A percentile compares a stretch with the other conserved stretches of the same genome.
phyloP scores from a whole-genome alignment of 768 basidiomycete genomes.

The Lactifluus volemus region DNA sequence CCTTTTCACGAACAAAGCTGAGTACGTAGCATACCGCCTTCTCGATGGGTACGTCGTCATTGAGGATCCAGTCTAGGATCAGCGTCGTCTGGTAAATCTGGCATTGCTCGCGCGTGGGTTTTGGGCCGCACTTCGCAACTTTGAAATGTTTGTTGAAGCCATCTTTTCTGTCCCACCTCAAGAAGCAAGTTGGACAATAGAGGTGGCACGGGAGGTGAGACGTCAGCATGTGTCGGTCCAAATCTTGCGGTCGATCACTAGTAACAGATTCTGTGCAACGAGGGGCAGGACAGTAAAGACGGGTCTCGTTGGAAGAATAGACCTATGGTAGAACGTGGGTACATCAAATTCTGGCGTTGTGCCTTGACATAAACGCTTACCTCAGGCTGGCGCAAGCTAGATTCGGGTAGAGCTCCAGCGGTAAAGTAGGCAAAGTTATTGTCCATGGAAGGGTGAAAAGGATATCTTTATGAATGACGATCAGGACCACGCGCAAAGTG shows the following conservation, averaged over 20 bases:
- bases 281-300: background rate
- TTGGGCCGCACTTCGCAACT: background rate
- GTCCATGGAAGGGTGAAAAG: background rate
- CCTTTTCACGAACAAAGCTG: background rate
- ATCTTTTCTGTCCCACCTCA: background rate
- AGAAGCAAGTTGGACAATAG: background rate
- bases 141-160: background rate
- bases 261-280: background rate
- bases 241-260: background rate
- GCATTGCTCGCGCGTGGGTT: background rate
- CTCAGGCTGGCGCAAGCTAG: background rate
- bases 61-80: background rate
- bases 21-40: background rate
- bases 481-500: background rate
- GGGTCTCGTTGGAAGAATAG: background rate
- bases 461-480: background rate
- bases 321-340: background rate
- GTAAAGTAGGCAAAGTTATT: background rate
- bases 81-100: background rate
- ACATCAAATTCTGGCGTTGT: background rate
- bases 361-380: background rate
- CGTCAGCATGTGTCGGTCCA: background rate
- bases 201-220: background rate
- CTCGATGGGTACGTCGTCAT: background rate
- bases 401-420: background rate